phyloP scores from a whole-genome alignment of 208 protist species.

The Leishmania arabica region DNA sequence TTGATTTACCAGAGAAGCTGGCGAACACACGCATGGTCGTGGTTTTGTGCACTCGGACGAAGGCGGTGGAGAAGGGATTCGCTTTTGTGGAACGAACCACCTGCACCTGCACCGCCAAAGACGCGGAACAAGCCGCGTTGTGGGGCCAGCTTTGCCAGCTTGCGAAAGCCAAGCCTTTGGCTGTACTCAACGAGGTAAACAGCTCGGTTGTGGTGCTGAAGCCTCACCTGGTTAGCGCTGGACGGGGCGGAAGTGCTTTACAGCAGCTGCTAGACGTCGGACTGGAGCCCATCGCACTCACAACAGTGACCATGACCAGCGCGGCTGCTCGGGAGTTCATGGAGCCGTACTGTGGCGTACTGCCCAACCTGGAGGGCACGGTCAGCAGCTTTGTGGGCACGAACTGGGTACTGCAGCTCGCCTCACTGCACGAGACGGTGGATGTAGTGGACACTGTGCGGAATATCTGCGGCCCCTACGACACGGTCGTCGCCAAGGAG shows the following conservation, averaged over 20 bases:
- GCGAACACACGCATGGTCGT: slow-evolving; percentile 56
- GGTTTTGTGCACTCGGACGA: slow-evolving; percentile 33
- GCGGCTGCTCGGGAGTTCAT: slow-evolving; percentile 58
- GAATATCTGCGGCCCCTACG: slow-evolving; percentile 78
- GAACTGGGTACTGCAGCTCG: slow-evolving; percentile 81
- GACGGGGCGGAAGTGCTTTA: slow-evolving; percentile 46
- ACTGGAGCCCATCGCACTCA: slow-evolving; percentile 67
- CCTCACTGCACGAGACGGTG: slow-evolving; percentile 38
- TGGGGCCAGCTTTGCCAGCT: slow-evolving; percentile 47
- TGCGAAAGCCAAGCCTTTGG: slow-evolving; percentile 54
- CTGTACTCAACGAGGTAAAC: slow-evolving; percentile 63
- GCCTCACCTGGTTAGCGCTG: slow-evolving; percentile 54
- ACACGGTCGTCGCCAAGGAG: slow-evolving; percentile 82
- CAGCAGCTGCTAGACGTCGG: slow-evolving; percentile 65
- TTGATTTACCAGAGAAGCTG: slow-evolving; percentile 55
- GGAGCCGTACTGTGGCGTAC: slow-evolving; percentile 76
- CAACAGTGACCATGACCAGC: slow-evolving; percentile 57
- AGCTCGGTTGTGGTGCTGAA: slow-evolving; percentile 84
- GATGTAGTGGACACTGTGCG: slow-evolving; percentile 67
- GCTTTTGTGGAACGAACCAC: slow-evolving; percentile 61
- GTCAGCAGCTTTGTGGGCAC: slow-evolving; percentile 54
- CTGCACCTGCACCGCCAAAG: slow-evolving; percentile 53
- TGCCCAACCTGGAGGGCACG: slow-evolving; percentile 61
- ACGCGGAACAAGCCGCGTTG: slow-evolving; percentile 47
- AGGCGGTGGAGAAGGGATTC: slow-evolving; percentile 65